Percentiles rank a stretch among this genome's conserved stretches.
Evolutionary conservation across 2,329 filamentous ascomycete genomes (phyloP).

Genomic region (Acrocalymma vagum): DNA sequence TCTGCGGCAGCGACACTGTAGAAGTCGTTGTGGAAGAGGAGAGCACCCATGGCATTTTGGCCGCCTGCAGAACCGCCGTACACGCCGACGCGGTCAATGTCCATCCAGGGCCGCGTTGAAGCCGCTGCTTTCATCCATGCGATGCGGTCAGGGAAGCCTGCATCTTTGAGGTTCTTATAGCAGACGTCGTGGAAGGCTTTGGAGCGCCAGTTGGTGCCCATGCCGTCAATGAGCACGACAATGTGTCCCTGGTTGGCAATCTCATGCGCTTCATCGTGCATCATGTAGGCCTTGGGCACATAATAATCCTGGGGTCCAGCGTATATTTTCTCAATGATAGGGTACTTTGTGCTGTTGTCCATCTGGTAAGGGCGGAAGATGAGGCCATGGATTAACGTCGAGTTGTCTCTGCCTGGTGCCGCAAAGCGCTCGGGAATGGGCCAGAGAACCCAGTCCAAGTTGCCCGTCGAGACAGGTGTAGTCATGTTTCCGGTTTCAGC

Average conservation of each 20-base stretch:
- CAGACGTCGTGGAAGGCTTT: slow-evolving; percentile 38
- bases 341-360: slow-evolving; percentile 33
- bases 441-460: slow-evolving; percentile 22
- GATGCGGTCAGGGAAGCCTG: slow-evolving; percentile 35
- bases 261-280: slow-evolving; percentile 15
- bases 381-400: slow-evolving; percentile 33
- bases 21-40: slow-evolving; percentile 37
- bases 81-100: slow-evolving; percentile 27
- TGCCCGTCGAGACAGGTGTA: slow-evolving; percentile 21
- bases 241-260: slow-evolving; percentile 34
- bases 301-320: slow-evolving; percentile 33
- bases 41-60: slow-evolving; percentile 35
- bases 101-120: slow-evolving; percentile 33
- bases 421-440: slow-evolving; percentile 33
- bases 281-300: slow-evolving; percentile 29
- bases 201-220: slow-evolving; percentile 39
- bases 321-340: slow-evolving; percentile 37
- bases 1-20: slow-evolving; percentile 35
- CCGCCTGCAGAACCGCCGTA: slow-evolving; percentile 32
- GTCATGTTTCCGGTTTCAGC: slow-evolving; percentile 27
- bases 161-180: slow-evolving; percentile 38
- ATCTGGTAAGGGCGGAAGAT: slow-evolving; percentile 31
- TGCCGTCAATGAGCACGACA: slow-evolving; percentile 36
- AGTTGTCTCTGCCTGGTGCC: slow-evolving; percentile 31
- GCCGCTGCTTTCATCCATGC: slow-evolving; percentile 37